phyloP scores from a whole-genome alignment of 306 rosid genomes.

The Mucuna pruriens region DNA sequence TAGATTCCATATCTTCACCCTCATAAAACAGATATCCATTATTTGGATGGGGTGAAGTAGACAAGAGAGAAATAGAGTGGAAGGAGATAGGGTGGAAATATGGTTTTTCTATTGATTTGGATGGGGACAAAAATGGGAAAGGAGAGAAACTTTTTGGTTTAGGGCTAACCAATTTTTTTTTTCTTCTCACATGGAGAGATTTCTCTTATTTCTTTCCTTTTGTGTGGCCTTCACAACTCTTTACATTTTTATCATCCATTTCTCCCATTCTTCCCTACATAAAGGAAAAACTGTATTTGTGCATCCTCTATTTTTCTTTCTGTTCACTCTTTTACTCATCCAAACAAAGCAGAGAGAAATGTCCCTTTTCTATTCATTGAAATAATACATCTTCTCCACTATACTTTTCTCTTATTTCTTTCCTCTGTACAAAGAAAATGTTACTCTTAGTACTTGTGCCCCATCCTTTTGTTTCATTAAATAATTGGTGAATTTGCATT shows the following conservation, averaged over 20 bases:
- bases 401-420: neutral
- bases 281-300: neutral
- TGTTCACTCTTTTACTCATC: neutral
- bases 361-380: neutral
- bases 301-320: neutral
- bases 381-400: neutral
- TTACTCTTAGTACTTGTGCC: neutral
- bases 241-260: neutral
- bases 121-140: neutral
- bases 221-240: too few species aligned
- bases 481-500: conserved; percentile 5
- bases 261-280: neutral
- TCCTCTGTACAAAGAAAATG: neutral
- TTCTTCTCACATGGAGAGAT: neutral
- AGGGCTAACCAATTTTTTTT: neutral
- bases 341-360: neutral
- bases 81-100: neutral
- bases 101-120: neutral
- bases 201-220: neutral
- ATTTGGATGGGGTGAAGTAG: neutral
- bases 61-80: neutral
- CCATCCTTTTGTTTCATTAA: conserved; percentile 19
- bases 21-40: neutral
- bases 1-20: neutral
- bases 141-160: neutral